These are phyloP conservation scores for Stachybotrys elegans DNA, from an alignment of 2,329 filamentous ascomycete species.

Conservation along the genomic window DNA sequence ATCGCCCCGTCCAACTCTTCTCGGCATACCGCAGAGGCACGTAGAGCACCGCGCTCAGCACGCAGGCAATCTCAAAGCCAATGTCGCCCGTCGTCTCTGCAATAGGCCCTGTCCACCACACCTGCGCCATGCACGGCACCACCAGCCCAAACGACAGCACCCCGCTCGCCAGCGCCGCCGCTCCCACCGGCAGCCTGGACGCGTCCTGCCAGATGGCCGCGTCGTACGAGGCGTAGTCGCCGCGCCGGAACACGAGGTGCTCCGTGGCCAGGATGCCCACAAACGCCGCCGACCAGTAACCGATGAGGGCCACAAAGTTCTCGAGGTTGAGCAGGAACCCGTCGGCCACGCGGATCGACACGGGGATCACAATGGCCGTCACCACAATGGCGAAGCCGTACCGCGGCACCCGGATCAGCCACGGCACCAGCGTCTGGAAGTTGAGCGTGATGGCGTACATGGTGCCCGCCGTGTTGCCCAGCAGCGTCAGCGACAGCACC, in stretches of 20 bases:
- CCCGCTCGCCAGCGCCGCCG: conserved; percentile 41
- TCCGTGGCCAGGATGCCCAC: conserved; percentile 44
- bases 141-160: conserved; percentile 45
- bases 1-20: conserved; percentile 26
- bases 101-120: conserved; percentile 58
- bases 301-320: conserved; percentile 53
- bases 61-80: conserved; percentile 60
- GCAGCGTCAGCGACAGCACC: conserved; percentile 49
- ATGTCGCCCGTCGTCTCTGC: conserved; percentile 57
- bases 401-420: conserved; percentile 50
- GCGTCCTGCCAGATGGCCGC: conserved; percentile 42
- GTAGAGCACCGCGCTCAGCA: conserved; percentile 42
- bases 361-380: conserved; percentile 54
- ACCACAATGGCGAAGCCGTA: conserved; percentile 53
- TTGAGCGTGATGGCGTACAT: conserved; percentile 61
- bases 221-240: conserved; percentile 40
- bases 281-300: conserved; percentile 54
- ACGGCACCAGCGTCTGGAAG: conserved; percentile 57
- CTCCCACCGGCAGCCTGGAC: conserved; percentile 36
- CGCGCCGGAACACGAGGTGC: conserved; percentile 42
- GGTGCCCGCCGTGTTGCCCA: conserved; percentile 55
- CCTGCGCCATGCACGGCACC: conserved; percentile 55
- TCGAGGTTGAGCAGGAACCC: conserved; percentile 53
- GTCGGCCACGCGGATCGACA: conserved; percentile 49
- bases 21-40: conserved; percentile 42